Evolutionary conservation across 129 eudicot genomes (phyloP).

Genomic region (Pulicaria dysenterica): DNA sequence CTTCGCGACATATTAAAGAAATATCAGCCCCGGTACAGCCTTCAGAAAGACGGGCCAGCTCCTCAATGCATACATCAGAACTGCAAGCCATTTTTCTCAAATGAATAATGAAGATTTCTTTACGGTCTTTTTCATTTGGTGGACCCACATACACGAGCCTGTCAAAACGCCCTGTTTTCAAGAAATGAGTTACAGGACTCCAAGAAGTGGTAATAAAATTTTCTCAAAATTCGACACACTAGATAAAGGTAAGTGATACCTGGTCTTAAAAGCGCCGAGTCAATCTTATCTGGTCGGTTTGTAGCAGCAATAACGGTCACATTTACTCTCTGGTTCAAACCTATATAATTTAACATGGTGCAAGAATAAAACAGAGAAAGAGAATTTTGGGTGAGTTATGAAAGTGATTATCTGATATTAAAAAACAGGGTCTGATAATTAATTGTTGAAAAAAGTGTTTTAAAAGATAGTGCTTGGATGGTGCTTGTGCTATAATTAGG

Average conservation of each 20-base stretch:
- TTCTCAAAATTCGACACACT: slow-evolving; percentile 11
- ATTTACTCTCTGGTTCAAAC: slow-evolving; percentile 77
- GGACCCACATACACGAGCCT: slow-evolving; percentile 85
- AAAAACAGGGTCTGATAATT: neutral
- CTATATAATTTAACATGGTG: slow-evolving; percentile 42
- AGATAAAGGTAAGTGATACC: slow-evolving; percentile 47
- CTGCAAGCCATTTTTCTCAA: slow-evolving; percentile 64
- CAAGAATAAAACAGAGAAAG: slow-evolving; percentile 8
- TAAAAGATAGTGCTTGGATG: neutral
- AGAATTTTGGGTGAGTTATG: neutral
- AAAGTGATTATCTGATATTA: too few relatives aligned
- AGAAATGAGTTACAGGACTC: slow-evolving; percentile 21
- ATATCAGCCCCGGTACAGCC: slow-evolving; percentile 97
- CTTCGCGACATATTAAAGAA: slow-evolving; percentile 73
- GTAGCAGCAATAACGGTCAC: slow-evolving; percentile 98
- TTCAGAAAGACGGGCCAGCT: slow-evolving; percentile 71
- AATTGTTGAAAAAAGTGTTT: neutral
- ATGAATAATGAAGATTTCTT: slow-evolving; percentile 74
- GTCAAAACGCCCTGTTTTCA: slow-evolving; percentile 80
- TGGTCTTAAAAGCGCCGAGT: slow-evolving; percentile 93
- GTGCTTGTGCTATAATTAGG: neutral
- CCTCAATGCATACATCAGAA: slow-evolving; percentile 64
- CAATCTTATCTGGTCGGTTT: slow-evolving; percentile 92
- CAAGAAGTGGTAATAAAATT: slow-evolving; percentile 10
- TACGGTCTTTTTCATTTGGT: slow-evolving; percentile 70